These are phyloP conservation scores for Chrysosporium queenslandicum DNA, from an alignment of 2,329 filamentous ascomycete species.

Conservation along the genomic window DNA sequence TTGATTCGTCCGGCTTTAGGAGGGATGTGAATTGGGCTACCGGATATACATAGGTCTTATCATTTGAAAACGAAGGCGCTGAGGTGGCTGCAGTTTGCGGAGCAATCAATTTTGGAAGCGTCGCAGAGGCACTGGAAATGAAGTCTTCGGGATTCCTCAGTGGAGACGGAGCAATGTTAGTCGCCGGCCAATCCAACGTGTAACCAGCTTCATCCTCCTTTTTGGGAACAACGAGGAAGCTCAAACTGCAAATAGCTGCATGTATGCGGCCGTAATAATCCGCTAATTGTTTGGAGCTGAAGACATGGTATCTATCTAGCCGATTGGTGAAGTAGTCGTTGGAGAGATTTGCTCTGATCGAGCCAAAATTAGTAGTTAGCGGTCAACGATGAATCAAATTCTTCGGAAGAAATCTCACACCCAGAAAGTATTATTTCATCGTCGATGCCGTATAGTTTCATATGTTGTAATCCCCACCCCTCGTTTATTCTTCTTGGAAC, in stretches of 20 bases:
- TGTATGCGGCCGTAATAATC: constrained; percentile 76
- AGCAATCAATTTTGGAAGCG: constrained; percentile 58
- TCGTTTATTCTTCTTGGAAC: constrained; percentile 90
- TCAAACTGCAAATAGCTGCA: constrained; percentile 64
- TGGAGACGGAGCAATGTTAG: constrained; percentile 66
- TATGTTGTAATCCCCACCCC: constrained; percentile 95
- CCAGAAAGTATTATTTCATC: constrained; percentile 93
- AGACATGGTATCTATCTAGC: constrained; percentile 88
- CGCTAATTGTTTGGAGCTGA: constrained; percentile 66
- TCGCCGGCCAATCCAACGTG: constrained; percentile 59
- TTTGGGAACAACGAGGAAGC: constrained; percentile 63
- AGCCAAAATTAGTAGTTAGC: constrained; percentile 13
- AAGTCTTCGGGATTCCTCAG: constrained; percentile 60
- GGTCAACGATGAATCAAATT: not conserved
- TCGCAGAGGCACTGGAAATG: constrained; percentile 55
- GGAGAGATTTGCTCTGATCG: constrained; percentile 66
- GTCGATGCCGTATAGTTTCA: constrained; percentile 95
- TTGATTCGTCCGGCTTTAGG: constrained; percentile 67
- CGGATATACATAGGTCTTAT: constrained; percentile 71
- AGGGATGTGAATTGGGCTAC: constrained; percentile 81
- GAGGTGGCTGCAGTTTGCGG: constrained; percentile 32
- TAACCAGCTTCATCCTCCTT: constrained; percentile 39
- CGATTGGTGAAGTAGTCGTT: constrained; percentile 93
- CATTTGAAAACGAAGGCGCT: constrained; percentile 27
- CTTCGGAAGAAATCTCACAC: constrained; percentile 38